Conservation (phyloP, 148 eudicot species). For the Rhododendron ovatum region DNA sequence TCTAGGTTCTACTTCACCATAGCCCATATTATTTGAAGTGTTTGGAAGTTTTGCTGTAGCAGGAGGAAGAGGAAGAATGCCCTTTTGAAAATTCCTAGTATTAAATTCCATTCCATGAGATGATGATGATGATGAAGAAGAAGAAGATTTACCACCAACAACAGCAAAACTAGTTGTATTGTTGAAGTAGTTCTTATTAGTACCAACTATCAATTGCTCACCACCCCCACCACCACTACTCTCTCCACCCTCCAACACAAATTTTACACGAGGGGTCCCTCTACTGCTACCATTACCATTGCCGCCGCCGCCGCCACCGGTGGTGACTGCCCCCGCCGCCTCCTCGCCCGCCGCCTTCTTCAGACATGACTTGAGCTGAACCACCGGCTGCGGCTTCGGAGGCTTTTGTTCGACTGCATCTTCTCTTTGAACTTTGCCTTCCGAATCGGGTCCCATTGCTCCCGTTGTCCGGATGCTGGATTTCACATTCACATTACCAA, state of each 20-base stretch:
- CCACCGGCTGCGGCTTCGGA: not conserved
- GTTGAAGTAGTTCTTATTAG: slow-evolving; percentile 28
- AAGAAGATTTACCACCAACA: slow-evolving; percentile 30
- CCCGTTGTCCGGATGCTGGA: slow-evolving; percentile 29
- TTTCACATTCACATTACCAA: slow-evolving; percentile 51
- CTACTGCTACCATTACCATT: not conserved
- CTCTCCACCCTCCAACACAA: slow-evolving; percentile 52
- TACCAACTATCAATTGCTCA: slow-evolving; percentile 24
- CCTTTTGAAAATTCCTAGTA: slow-evolving; percentile 52
- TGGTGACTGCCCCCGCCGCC: slow-evolving; percentile 13
- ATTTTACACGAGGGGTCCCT: slow-evolving; percentile 46
- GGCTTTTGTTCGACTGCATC: slow-evolving; percentile 22
- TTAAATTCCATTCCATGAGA: slow-evolving; percentile 48
- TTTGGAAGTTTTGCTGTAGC: slow-evolving; percentile 16
- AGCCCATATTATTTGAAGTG: slow-evolving; percentile 23
- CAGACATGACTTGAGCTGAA: slow-evolving; percentile 62
- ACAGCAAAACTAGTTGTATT: slow-evolving; percentile 30
- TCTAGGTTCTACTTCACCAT: slow-evolving; percentile 19
- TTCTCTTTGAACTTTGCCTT: slow-evolving; percentile 26
- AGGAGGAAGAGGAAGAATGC: slow-evolving; percentile 30
- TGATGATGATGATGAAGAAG: slow-evolving; percentile 13
- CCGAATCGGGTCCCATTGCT: slow-evolving; percentile 24
- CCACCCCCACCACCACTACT: slow-evolving; percentile 20
- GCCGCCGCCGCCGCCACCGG: slow-evolving; percentile 8
- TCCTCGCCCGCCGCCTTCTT: slow-evolving; percentile 67